phyloP scores from a whole-genome alignment of 805 yeast genomes.

The Vanderwaltozyma yarrowii region DNA sequence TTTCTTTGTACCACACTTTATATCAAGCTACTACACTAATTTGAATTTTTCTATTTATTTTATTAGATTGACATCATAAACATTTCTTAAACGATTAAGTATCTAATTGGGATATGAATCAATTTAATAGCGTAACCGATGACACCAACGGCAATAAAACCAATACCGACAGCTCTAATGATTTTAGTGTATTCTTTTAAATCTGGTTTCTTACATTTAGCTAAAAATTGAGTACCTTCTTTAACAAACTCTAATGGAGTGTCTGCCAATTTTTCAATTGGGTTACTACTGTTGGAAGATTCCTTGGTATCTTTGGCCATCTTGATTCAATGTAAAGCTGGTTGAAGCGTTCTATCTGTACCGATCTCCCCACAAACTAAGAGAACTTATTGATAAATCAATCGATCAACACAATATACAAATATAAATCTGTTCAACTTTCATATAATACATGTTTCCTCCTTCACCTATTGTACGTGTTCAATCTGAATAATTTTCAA shows the following conservation, averaged over 20 bases:
- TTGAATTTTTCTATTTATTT: too few species aligned
- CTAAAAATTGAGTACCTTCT: conserved; percentile 82
- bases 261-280: conserved; percentile 61
- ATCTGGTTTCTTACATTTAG: conserved; percentile 89
- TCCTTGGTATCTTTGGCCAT: conserved; percentile 23
- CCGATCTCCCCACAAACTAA: too few species aligned
- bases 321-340: not conserved
- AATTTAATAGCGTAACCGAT: conserved; percentile 94
- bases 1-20: too few species aligned
- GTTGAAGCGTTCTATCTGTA: not conserved
- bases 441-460: too few species aligned
- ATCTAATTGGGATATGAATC: conserved; percentile 92
- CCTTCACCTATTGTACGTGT: too few species aligned
- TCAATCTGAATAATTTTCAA: too few species aligned
- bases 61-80: not conserved
- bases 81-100: conserved; percentile 60
- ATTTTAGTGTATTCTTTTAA: conserved; percentile 78
- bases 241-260: conserved; percentile 84
- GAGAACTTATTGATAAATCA: too few species aligned
- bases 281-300: conserved; percentile 8
- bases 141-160: conserved; percentile 95
- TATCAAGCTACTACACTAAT: too few species aligned
- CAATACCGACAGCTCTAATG: conserved; percentile 92
- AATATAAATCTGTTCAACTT: too few species aligned
- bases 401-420: too few species aligned